These are phyloP conservation scores for Serendipita sp. DNA, from an alignment of 768 basidiomycete genomes.

Conservation along the genomic window DNA sequence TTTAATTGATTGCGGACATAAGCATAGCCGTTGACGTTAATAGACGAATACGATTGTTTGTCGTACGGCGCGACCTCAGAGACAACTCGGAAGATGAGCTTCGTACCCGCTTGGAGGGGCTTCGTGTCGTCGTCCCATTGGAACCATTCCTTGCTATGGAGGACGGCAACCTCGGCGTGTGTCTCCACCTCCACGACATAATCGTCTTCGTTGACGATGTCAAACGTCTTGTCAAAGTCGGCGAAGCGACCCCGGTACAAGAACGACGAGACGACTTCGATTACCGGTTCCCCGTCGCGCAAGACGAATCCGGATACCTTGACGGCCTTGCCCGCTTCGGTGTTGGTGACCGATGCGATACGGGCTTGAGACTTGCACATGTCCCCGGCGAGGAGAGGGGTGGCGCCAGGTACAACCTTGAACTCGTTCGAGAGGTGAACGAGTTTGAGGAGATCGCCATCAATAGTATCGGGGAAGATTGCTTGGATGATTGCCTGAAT, in stretches of 20 bases:
- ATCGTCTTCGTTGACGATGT: constrained; percentile 76
- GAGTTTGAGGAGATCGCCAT: constrained; percentile 88
- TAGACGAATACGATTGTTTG: constrained; percentile 64
- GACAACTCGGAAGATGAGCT: constrained; percentile 76
- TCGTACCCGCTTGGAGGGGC: constrained; percentile 63
- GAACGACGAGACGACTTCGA: constrained; percentile 91
- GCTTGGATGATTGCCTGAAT: constrained; percentile 93
- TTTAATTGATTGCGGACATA: constrained; percentile 83
- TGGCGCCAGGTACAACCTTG: constrained; percentile 65
- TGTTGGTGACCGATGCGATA: constrained; percentile 79
- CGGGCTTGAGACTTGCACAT: constrained; percentile 78
- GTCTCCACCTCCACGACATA: constrained; percentile 61
- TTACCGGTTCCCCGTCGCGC: constrained; percentile 61
- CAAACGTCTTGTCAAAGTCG: constrained; percentile 94
- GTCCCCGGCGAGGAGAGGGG: constrained; percentile 68
- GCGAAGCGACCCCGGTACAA: constrained; percentile 88
- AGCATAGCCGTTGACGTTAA: constrained; percentile 69
- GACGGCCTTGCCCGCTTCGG: constrained; percentile 84
- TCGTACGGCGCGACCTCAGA: constrained; percentile 85
- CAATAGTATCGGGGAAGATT: constrained; percentile 82
- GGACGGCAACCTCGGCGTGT: constrained; percentile 72
- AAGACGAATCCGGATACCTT: constrained; percentile 73
- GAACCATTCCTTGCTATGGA: constrained; percentile 96
- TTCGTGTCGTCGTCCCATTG: constrained; percentile 75
- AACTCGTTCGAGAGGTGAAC: constrained; percentile 98